phyloP scores from a whole-genome alignment of 345 rosid genomes.

The Crucihimalaya himalaica region DNA sequence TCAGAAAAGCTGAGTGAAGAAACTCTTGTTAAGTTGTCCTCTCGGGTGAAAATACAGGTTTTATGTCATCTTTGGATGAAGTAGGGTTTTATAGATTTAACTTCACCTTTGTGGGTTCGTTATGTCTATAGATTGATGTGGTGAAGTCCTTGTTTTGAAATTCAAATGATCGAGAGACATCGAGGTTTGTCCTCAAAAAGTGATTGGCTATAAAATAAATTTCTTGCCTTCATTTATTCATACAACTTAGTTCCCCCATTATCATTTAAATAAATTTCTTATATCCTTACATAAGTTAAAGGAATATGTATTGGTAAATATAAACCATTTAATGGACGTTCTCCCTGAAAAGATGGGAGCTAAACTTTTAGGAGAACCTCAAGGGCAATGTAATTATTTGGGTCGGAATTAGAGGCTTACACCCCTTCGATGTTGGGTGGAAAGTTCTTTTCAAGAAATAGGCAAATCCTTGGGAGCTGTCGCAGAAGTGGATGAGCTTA shows the following conservation, averaged over 20 bases:
- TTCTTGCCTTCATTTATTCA: background rate
- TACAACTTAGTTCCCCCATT: background rate
- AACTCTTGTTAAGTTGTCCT: constrained; percentile 82
- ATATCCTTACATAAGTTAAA: constrained; percentile 6
- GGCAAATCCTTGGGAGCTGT: no score
- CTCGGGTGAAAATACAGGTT: constrained; percentile 88
- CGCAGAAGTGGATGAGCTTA: no score
- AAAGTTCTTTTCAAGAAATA: no score
- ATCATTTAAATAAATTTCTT: background rate
- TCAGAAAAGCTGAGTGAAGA: constrained; percentile 82
- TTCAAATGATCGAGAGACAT: constrained; percentile 91
- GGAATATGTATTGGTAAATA: no score
- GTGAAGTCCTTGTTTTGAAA: constrained; percentile 95
- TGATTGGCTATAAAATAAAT: background rate
- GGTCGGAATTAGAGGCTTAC: no score
- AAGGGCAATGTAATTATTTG: no score
- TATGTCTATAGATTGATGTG: constrained; percentile 66
- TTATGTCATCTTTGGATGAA: constrained; percentile 16
- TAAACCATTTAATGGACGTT: background rate
- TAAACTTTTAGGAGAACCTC: no score
- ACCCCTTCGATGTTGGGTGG: no score
- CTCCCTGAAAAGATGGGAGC: no score
- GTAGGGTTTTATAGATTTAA: constrained; percentile 1
- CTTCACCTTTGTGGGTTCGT: constrained; percentile 6
- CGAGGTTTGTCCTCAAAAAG: constrained; percentile 59